Evolutionary conservation across 2,329 filamentous ascomycete species (phyloP), one percentile per base, ranked within the genome.

Genomic region (Aspergillus intermedius): DNA sequence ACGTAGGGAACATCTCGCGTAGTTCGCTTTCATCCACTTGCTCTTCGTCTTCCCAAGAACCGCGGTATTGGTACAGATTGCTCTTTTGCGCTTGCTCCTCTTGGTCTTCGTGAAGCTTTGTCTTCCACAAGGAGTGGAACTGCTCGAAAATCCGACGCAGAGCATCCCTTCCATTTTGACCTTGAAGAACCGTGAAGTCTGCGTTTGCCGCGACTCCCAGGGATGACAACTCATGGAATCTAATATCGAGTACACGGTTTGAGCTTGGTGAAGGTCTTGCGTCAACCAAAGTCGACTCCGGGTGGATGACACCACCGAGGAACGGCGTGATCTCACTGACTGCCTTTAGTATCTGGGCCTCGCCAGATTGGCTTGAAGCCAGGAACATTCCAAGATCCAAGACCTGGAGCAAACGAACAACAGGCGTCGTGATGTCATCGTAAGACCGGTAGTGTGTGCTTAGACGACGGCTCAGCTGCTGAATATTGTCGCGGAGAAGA

Each of bases 1-100:
- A 94, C 4, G 79, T 81, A 1, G 91, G 91, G 71, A 97, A 97
- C 5, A 97, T 73, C 54, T 86, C 79, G 17, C 84, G 78, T 55
- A 95, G 84, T 54, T 93, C 87, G 48, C 86, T 80, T 53, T 85
- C 79, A 46, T 89, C 82, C 8, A 80, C 74, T 58, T 87, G 84
- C 48, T 94, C 86, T 54, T 88, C 82, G 43, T 91, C 84, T 52
- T 91, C 86, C 35, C 81, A 73, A 35, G 83, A 84, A 28, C 91
- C 91, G 54, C 83, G 82, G 71, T 93, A 96, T 17, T 83, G 84
- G 68, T 95, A 98, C 35, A 95, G 69, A 53, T 87, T 90, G 4
- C 80, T 82, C 53, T 86, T 87, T 23, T 81, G 78, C 15, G 87
- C 84, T 56, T 87, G 83, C 42, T 87, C 81, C 58, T 84, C 82